Evolutionary conservation across 2,329 filamentous ascomycete genomes (phyloP), one percentile per base, ranked within the genome.

Genomic region (Neofusicoccum umdonicola): DNA sequence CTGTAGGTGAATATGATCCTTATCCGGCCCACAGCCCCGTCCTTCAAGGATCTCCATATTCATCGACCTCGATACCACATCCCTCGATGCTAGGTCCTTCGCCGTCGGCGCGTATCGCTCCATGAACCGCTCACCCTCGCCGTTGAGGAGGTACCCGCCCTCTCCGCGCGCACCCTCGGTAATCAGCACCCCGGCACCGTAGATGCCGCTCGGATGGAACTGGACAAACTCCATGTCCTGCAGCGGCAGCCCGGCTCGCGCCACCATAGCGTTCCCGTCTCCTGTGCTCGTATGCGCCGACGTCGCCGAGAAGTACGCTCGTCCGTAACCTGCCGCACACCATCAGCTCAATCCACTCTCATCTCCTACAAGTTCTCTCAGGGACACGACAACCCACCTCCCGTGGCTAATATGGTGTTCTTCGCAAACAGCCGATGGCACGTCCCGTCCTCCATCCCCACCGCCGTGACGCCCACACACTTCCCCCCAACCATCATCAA

Each of bases 181-280:
- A 47, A 83, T 83, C 22, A 83, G 71, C 61, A 82, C 80, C 13
- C 81, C 81, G 27, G 81, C 81, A 31, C 81, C 81, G 65, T 83
- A 83, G 44, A 83, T 83, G 4, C 81, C 81, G 41, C 79, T 79
- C 1, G 81, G 81, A 67, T 83, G 81, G 63, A 83, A 83, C 65
- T 83, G 81, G 2, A 83, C 80, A 65, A 83, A 83, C 65, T 83
- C 81, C 74, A 83, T 80, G 67, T 83, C 81, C 67, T 83, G 81
- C 50, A 82, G 78, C 1, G 81, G 80, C 4, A 83, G 70, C 8
- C 81, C 81, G 4, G 81, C 81, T 68, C 81, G 73, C 27, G 81
- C 74, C 3, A 78, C 80, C 81, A 83, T 83, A 9, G 81, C 81
- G 61, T 79, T 82, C 17, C 81, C 81, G 66, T 83, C 81, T 19